Conservation (phyloP, 2,329 filamentous ascomycete species). For the Fusarium sp. region DNA sequence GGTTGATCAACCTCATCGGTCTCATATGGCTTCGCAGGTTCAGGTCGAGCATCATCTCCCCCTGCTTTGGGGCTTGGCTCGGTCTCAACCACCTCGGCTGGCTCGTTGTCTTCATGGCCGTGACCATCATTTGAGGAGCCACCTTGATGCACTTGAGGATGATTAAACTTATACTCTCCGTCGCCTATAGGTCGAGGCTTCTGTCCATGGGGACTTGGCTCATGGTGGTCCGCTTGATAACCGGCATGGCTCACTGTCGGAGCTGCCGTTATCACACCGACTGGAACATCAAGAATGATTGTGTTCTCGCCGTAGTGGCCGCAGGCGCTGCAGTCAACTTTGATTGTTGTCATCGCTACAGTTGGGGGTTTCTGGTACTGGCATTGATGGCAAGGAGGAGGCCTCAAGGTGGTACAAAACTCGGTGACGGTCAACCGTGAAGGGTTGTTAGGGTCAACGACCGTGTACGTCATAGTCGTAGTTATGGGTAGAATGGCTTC, state of each 20-base stretch:
- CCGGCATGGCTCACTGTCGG: neutral
- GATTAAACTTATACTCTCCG: neutral
- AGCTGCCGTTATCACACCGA: neutral
- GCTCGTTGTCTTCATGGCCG: neutral
- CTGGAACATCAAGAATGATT: slow-evolving; percentile 17
- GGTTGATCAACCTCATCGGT: too few relatives aligned
- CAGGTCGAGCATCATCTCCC: too few relatives aligned
- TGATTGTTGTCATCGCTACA: slow-evolving; percentile 22
- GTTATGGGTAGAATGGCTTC: neutral
- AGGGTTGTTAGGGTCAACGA: neutral
- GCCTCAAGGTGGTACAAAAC: slow-evolving; percentile 1
- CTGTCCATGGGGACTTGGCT: neutral
- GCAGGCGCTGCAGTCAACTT: slow-evolving; percentile 16
- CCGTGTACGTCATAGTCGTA: neutral
- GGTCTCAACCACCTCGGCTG: neutral
- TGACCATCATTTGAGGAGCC: neutral
- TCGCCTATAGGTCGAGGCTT: neutral
- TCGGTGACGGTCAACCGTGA: neutral
- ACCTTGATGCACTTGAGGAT: neutral
- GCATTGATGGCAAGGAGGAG: slow-evolving; percentile 15
- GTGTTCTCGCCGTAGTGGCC: slow-evolving; percentile 16
- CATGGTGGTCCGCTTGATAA: neutral
- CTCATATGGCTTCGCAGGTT: too few relatives aligned
- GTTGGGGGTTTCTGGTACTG: neutral
- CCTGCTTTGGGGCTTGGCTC: too few relatives aligned